These are phyloP conservation scores for Phytophthora sp. DNA, from an alignment of 352 stramenopile genomes.

Conservation along the genomic window DNA sequence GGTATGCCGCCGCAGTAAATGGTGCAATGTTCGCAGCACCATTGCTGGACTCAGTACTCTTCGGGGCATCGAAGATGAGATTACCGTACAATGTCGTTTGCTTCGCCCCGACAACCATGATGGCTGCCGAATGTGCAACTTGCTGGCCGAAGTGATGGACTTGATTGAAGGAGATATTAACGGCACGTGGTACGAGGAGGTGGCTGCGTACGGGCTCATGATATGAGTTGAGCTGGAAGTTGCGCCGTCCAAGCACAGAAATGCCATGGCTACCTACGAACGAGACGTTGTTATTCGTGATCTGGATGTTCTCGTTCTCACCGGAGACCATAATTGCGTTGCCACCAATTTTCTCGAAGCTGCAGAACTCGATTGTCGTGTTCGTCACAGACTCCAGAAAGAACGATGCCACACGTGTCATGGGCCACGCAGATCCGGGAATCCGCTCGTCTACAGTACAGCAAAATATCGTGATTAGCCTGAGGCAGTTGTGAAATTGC, in stretches of 20 bases:
- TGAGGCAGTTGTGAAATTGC: neutral
- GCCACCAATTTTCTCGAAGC: conserved; percentile 71
- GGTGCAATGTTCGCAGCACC: neutral
- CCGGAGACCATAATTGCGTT: conserved; percentile 77
- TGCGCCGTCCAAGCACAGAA: conserved; percentile 45
- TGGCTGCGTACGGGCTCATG: conserved; percentile 39
- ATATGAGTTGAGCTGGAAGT: conserved; percentile 47
- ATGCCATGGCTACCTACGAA: conserved; percentile 65
- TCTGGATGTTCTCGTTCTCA: conserved; percentile 50
- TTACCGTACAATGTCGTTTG: conserved; percentile 63
- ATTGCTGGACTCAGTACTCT: conserved; percentile 11
- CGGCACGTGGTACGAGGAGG: conserved; percentile 45
- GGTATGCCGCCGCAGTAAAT: conserved; percentile 38
- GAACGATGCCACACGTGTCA: conserved; percentile 63
- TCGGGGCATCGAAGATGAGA: conserved; percentile 59
- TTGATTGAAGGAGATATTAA: conserved; percentile 79
- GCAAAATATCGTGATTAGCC: neutral
- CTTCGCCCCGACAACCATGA: conserved; percentile 58
- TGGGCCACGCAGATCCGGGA: conserved; percentile 53
- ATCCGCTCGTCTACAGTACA: conserved; percentile 43
- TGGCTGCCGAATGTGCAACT: conserved; percentile 53
- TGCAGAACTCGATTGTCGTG: conserved; percentile 60
- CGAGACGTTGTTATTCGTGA: conserved; percentile 79
- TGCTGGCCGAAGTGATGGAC: conserved; percentile 69
- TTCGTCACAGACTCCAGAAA: conserved; percentile 67